Conservation (phyloP, 306 rosid genomes). For the Aeschynomene evenia region DNA sequence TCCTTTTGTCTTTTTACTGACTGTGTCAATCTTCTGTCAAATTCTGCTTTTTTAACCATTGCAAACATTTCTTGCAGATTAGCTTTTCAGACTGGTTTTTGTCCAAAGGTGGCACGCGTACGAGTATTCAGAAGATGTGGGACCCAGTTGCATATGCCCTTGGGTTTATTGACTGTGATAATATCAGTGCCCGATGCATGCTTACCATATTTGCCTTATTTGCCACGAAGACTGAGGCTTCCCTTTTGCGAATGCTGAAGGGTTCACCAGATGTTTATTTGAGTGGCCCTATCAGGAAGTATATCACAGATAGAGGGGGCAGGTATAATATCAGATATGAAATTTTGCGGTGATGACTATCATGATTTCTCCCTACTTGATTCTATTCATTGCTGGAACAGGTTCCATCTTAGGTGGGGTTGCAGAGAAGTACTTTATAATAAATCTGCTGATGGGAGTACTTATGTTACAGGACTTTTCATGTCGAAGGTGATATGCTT, state of each 20-base stretch:
- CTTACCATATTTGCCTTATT: conserved; percentile 95
- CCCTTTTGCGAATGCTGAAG: conserved; percentile 93
- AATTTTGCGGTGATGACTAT: conserved; percentile 12
- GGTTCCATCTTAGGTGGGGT: conserved; percentile 99
- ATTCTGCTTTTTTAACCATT: conserved; percentile 21
- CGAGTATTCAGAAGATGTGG: conserved; percentile 89
- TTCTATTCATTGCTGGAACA: conserved; percentile 47
- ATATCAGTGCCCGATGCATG: conserved; percentile 99
- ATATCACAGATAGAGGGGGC: conserved; percentile 93
- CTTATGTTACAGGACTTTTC: conserved; percentile 67
- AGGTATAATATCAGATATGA: conserved; percentile 46
- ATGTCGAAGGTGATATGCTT: conserved; percentile 67
- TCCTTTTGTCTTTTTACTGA: background rate
- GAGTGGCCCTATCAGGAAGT: conserved; percentile 90
- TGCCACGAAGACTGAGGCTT: conserved; percentile 99
- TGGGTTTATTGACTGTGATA: conserved; percentile 97
- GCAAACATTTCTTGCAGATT: conserved; percentile 51
- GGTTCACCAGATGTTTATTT: conserved; percentile 94
- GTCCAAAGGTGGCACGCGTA: conserved; percentile 97
- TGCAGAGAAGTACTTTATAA: conserved; percentile 85
- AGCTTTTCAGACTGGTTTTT: conserved; percentile 98
- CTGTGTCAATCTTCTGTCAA: conserved; percentile 1
- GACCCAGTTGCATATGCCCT: conserved; percentile 99
- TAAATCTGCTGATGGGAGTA: conserved; percentile 68
- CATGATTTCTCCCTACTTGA: conserved; percentile 27